Evolutionary conservation across 23 red algal species (phyloP), one percentile per base, ranked within the genome.

Genomic region (Gracilaria vermiculophylla): DNA sequence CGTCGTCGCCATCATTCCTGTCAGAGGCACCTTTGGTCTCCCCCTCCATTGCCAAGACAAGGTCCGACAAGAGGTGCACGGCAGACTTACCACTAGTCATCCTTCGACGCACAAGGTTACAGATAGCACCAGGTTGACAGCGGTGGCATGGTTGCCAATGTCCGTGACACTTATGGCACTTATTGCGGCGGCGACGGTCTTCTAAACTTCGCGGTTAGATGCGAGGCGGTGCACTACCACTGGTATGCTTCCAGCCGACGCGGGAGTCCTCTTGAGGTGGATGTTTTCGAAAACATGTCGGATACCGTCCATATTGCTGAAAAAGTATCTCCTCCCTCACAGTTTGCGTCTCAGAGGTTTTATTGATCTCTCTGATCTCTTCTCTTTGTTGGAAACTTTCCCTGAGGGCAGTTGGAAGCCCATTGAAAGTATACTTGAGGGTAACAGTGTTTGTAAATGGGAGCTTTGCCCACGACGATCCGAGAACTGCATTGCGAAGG

Each of bases 101-200:
- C n/a, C 69, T 66, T 23, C 34, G 16, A 47, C 57, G 83, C 15
- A 77, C 52, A 23, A 77, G 45, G 37, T 43, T 37, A 13, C 39
- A 20, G 54, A 88, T 88, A 39, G 83, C 60, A 14, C 83, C 65
- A 49, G 60, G 43, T 28, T 48, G 0, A 37, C 83, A 88, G 17
- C 40, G 21, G 54, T 78, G 67, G 6, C 83, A 44, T 0, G 67
- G 83, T 19, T 76, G 56, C 83, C 67, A 88, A 31, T 13, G 15
- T 23, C 0, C 49, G 3, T 47, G 17, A 51, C 83, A 76, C 32
- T 67, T 58, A 41, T 77, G 69, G 32, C 83, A 78, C 42, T 77
- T 50, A 21, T 78, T 78, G 12, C 66, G 55, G 24, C 36, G 66
- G 15, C 83, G 12, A 45, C 43, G 60, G 56, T 88, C 83, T 44